A percentile compares a stretch with the other conserved stretches of the same genome.
Evolutionary conservation across 1,139 yeast species (phyloP).

Genomic region (Yamadazyma blattariae): DNA sequence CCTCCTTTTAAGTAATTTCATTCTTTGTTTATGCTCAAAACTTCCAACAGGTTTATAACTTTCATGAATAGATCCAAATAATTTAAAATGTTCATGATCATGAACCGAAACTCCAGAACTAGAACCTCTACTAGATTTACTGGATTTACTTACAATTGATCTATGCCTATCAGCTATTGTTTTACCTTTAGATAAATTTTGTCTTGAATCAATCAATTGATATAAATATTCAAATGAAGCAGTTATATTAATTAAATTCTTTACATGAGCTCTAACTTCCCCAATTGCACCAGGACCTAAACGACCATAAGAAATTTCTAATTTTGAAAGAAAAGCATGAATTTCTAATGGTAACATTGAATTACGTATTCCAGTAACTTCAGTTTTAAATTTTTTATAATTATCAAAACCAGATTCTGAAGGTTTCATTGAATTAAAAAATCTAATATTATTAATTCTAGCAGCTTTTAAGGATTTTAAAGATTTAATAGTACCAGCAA

Average conservation of each 20-base stretch:
- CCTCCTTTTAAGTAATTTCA: conserved; percentile 19
- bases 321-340: conserved; percentile 18
- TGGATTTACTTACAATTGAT: conserved; percentile 10
- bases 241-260: conserved; percentile 21
- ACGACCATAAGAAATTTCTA: conserved; percentile 29
- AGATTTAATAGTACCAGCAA: conserved; percentile 17
- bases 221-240: conserved; percentile 32
- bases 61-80: conserved; percentile 26
- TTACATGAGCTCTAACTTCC: conserved; percentile 23
- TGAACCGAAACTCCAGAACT: no score
- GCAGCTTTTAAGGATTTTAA: conserved; percentile 16
- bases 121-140: conserved; percentile 10
- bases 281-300: conserved; percentile 29
- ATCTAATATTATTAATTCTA: conserved; percentile 20
- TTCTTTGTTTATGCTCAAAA: conserved; percentile 24
- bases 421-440: conserved; percentile 28
- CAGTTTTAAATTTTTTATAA: conserved; percentile 19
- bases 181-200: conserved; percentile 12
- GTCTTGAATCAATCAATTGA: conserved; percentile 27
- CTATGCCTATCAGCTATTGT: conserved; percentile 18
- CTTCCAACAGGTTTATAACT: conserved; percentile 31
- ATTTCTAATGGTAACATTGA: conserved; percentile 21
- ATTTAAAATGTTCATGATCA: conserved; percentile 15
- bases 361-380: conserved; percentile 19
- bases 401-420: conserved; percentile 24